phyloP scores from a whole-genome alignment of 208 protist genomes.

The Leishmania major region DNA sequence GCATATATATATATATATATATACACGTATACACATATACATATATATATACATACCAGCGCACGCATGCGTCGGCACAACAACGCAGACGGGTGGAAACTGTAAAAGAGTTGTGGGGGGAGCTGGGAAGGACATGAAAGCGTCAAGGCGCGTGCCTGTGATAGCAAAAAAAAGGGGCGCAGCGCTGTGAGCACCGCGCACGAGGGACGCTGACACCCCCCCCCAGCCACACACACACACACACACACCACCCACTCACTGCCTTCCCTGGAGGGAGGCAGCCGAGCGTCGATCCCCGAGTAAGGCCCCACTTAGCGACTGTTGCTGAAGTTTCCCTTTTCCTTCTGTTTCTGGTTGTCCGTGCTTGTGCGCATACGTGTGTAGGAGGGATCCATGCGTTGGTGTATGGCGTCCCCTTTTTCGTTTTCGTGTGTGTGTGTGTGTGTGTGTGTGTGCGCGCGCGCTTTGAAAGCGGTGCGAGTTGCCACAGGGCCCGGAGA shows the following conservation, averaged over 20 bases:
- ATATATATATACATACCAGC: background rate
- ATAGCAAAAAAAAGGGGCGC: background rate
- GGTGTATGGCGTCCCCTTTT: too few relatives aligned
- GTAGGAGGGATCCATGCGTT: too few relatives aligned
- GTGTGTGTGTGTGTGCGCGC: too few relatives aligned
- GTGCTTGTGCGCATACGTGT: background rate
- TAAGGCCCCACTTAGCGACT: background rate
- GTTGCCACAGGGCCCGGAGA: background rate
- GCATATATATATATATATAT: too few relatives aligned
- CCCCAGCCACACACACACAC: background rate
- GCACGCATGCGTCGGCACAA: background rate
- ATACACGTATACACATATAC: too few relatives aligned
- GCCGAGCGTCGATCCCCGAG: background rate
- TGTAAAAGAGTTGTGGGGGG: background rate
- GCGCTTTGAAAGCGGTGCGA: too few relatives aligned
- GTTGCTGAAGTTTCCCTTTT: background rate
- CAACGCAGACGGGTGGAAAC: background rate
- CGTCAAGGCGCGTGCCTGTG: background rate
- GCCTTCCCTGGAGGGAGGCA: background rate
- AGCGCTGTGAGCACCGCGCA: background rate
- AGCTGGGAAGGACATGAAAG: background rate
- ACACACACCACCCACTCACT: background rate
- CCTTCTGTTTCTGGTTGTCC: background rate
- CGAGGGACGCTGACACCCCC: background rate
- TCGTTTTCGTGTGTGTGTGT: too few relatives aligned